Evolutionary conservation across 805 yeast species (phyloP).

Genomic region (Wickerhamomyces subpelliculosus): DNA sequence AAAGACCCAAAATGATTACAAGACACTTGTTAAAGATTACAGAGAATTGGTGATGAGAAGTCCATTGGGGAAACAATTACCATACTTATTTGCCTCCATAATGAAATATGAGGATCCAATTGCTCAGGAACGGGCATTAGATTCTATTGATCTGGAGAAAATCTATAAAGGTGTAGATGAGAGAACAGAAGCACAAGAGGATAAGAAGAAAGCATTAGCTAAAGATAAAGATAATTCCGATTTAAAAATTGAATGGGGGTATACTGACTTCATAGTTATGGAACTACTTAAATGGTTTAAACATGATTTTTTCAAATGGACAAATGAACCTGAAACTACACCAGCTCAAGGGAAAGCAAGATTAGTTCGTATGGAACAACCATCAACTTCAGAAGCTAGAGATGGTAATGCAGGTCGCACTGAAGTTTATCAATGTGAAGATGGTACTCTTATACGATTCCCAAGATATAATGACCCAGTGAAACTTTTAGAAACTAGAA

Average conservation of each 20-base stretch:
- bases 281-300: conserved; percentile 67
- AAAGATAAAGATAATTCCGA: too few relatives aligned
- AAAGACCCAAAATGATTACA: not conserved
- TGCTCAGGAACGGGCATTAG: conserved; percentile 40
- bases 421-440: conserved; percentile 63
- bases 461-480: conserved; percentile 72
- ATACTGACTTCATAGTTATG: conserved; percentile 51
- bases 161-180: conserved; percentile 58
- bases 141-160: conserved; percentile 49
- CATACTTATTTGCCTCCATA: not conserved
- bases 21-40: not conserved
- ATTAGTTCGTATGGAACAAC: conserved; percentile 30
- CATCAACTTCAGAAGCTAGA: conserved; percentile 36
- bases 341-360: conserved; percentile 40
- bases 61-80: not conserved
- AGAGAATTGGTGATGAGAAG: not conserved
- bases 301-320: conserved; percentile 77
- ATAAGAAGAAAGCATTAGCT: conserved; percentile 5
- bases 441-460: conserved; percentile 46
- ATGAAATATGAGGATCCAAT: conserved; percentile 12
- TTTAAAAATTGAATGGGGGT: conserved; percentile 24
- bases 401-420: conserved; percentile 47
- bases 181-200: conserved; percentile 22
- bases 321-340: conserved; percentile 57
- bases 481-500: conserved; percentile 50